These are phyloP conservation scores for Pseudopithomyces chartarum DNA, from an alignment of 2,329 filamentous ascomycete species.

Conservation along the genomic window DNA sequence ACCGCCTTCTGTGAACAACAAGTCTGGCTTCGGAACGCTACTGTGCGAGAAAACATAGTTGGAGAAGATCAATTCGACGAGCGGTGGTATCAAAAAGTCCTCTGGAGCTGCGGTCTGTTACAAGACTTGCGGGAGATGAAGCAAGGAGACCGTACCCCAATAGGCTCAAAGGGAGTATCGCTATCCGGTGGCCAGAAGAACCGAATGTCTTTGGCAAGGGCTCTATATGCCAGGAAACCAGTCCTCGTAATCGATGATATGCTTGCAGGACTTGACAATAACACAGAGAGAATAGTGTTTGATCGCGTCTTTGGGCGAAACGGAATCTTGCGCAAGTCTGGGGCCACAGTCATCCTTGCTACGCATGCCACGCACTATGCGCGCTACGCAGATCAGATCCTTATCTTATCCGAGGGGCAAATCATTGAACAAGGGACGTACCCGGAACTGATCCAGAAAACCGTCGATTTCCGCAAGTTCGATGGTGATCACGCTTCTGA, in stretches of 20 bases:
- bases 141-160: conserved; percentile 42
- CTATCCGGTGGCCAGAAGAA: conserved; percentile 57
- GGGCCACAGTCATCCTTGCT: conserved; percentile 19
- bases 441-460: conserved; percentile 7
- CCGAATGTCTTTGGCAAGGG: conserved; percentile 51
- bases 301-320: conserved; percentile 47
- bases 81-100: conserved; percentile 28
- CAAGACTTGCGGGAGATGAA: conserved; percentile 18
- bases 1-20: conserved; percentile 36
- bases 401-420: conserved; percentile 12
- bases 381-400: conserved; percentile 12
- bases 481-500: not conserved
- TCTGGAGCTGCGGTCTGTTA: conserved; percentile 20
- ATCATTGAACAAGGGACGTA: conserved; percentile 15
- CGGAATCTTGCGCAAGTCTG: conserved; percentile 46
- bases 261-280: conserved; percentile 53
- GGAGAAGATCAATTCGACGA: conserved; percentile 24
- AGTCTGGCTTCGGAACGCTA: conserved; percentile 32
- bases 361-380: conserved; percentile 18
- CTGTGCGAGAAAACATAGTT: conserved; percentile 33
- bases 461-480: conserved; percentile 9
- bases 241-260: conserved; percentile 55
- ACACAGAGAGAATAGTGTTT: conserved; percentile 53
- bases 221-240: conserved; percentile 52
- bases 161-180: conserved; percentile 53